Evolutionary conservation across 78 protist species (phyloP).

Genomic region (Dictyostelium discoideum): DNA sequence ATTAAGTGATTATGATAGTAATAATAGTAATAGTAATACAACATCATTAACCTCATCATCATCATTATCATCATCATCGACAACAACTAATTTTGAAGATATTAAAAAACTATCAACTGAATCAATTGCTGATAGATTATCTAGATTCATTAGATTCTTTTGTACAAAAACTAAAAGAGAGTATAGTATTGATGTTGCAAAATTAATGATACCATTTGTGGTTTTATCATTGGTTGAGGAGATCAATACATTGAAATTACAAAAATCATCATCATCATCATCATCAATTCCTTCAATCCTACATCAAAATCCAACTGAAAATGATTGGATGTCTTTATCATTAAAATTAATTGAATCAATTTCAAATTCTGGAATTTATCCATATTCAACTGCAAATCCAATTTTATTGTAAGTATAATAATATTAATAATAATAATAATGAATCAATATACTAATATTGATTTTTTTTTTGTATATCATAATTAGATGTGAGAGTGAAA

Average conservation of each 20-base stretch:
- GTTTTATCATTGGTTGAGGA: slow-evolving; percentile 53
- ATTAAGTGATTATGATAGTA: neutral
- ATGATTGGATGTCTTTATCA: slow-evolving; percentile 51
- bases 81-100: neutral
- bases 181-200: slow-evolving; percentile 41
- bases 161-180: slow-evolving; percentile 32
- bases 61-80: neutral
- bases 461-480: no score
- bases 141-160: slow-evolving; percentile 38
- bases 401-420: slow-evolving; percentile 36
- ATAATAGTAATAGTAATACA: neutral
- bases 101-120: slow-evolving; percentile 1
- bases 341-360: slow-evolving; percentile 37
- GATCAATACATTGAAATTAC: neutral
- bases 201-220: slow-evolving; percentile 48
- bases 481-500: slow-evolving; percentile 75
- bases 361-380: slow-evolving; percentile 4
- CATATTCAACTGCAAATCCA: slow-evolving; percentile 49
- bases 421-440: neutral
- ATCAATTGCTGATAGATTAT: slow-evolving; percentile 3
- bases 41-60: neutral
- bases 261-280: neutral
- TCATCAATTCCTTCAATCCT: neutral
- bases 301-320: slow-evolving; percentile 25
- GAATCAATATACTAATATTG: neutral